A percentile compares a stretch with the other conserved stretches of the same genome.
phyloP scores from a whole-genome alignment of 192 early-diverging fungal species.

The Backusella macrospora region DNA sequence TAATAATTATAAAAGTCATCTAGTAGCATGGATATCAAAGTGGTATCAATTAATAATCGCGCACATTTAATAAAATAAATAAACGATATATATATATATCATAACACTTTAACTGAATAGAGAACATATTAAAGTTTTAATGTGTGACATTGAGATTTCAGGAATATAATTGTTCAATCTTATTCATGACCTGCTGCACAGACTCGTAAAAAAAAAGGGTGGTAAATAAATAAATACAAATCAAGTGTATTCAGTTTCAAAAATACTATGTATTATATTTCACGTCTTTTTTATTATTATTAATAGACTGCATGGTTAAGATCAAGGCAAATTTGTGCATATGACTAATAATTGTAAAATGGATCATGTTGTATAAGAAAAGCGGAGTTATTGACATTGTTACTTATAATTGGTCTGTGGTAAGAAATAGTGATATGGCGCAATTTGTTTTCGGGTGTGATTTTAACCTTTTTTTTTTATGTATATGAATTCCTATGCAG shows the following conservation, averaged over 20 bases:
- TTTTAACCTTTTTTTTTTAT: too few relatives aligned
- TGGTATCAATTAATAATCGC: not conserved
- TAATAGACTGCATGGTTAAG: not conserved
- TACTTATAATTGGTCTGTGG: conserved; percentile 3
- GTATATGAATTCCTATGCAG: too few relatives aligned
- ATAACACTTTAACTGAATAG: not conserved
- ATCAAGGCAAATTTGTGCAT: not conserved
- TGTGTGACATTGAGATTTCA: not conserved
- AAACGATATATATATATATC: not conserved
- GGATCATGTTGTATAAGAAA: not conserved
- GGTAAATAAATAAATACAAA: not conserved
- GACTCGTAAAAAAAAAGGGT: not conserved
- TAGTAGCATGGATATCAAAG: not conserved
- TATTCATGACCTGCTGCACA: not conserved
- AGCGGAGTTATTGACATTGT: not conserved
- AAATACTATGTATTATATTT: not conserved
- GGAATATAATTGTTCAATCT: not conserved
- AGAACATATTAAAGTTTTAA: conserved; percentile 4
- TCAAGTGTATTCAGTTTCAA: not conserved
- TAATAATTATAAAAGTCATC: not conserved
- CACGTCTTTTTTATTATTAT: not conserved
- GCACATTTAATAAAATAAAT: not conserved
- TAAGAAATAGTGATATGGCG: not conserved
- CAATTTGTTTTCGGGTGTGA: not conserved
- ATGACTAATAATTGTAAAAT: not conserved